Percentiles rank a stretch among this genome's conserved stretches.
Conservation (phyloP, 2,329 filamentous ascomycete genomes). For the Colletotrichum australisinense region DNA sequence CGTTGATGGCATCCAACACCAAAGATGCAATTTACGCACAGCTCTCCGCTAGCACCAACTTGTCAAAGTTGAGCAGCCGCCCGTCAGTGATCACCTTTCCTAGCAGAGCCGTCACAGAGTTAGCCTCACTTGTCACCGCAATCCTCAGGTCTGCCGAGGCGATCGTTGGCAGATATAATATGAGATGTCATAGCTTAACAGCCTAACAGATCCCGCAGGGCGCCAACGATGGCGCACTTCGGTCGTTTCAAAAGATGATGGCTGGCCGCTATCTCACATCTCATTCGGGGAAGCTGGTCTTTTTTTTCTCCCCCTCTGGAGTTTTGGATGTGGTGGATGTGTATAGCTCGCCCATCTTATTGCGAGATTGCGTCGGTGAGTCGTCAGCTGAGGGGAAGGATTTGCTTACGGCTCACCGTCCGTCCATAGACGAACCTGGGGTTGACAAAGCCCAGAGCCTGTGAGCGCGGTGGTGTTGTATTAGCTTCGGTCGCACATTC, state of each 20-base stretch:
- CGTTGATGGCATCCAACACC: background rate
- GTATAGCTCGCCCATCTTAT: background rate
- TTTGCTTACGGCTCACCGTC: background rate
- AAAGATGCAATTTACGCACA: background rate
- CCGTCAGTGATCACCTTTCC: background rate
- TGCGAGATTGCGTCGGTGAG: background rate
- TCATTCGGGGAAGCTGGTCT: background rate
- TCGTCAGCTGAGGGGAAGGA: background rate
- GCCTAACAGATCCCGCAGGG: slow-evolving; percentile 8
- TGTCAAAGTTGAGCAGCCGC: background rate
- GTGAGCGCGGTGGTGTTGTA: background rate
- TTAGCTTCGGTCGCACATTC: background rate
- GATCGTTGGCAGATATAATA: background rate
- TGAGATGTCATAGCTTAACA: slow-evolving; percentile 10
- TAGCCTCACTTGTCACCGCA: background rate
- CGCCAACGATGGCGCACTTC: background rate
- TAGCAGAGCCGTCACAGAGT: background rate
- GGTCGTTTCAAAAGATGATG: slow-evolving; percentile 17
- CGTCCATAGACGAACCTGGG: background rate
- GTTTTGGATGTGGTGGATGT: background rate
- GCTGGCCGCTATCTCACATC: background rate
- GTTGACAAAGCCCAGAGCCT: background rate
- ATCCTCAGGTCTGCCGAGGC: background rate
- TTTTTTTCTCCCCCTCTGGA: background rate
- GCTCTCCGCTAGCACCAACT: background rate